Conservation (phyloP, 495 filamentous ascomycete species). For the Immersiella caudata region DNA sequence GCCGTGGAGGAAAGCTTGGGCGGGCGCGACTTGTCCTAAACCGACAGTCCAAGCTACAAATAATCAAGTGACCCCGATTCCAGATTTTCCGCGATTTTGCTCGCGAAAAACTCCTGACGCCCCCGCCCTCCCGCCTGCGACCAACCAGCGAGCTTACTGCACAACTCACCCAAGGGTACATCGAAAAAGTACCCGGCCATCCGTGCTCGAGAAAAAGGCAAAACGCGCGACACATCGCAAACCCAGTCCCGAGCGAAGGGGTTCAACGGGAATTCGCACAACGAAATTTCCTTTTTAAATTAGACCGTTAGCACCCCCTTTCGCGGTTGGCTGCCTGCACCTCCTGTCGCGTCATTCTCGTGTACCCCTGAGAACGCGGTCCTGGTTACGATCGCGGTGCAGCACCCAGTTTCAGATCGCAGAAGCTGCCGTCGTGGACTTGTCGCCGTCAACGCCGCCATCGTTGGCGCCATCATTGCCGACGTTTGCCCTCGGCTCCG, state of each 20-base stretch:
- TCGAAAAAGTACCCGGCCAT: conserved; percentile 13
- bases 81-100: conserved; percentile 41
- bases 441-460: neutral
- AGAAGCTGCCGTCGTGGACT: neutral
- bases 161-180: conserved; percentile 17
- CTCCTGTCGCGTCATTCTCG: conserved; percentile 37
- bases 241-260: conserved; percentile 3
- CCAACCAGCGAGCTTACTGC: conserved; percentile 1
- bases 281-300: conserved; percentile 25
- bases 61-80: conserved; percentile 44
- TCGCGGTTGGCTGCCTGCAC: conserved; percentile 1
- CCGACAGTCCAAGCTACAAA: conserved; percentile 42
- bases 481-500: conserved; percentile 11
- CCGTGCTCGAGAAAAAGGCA: conserved; percentile 3
- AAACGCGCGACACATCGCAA: neutral
- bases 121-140: conserved; percentile 19
- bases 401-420: conserved; percentile 20
- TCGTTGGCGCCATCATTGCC: conserved; percentile 6
- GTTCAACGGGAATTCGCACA: conserved; percentile 15
- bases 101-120: conserved; percentile 32
- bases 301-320: conserved; percentile 2
- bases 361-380: conserved; percentile 25
- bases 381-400: conserved; percentile 22
- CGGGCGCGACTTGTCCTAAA: conserved; percentile 37
- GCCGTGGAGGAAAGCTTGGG: conserved; percentile 33